Evolutionary conservation across 345 rosid genomes (phyloP), one percentile per base, ranked within the genome.

Genomic region (Hypericum androsaemum): DNA sequence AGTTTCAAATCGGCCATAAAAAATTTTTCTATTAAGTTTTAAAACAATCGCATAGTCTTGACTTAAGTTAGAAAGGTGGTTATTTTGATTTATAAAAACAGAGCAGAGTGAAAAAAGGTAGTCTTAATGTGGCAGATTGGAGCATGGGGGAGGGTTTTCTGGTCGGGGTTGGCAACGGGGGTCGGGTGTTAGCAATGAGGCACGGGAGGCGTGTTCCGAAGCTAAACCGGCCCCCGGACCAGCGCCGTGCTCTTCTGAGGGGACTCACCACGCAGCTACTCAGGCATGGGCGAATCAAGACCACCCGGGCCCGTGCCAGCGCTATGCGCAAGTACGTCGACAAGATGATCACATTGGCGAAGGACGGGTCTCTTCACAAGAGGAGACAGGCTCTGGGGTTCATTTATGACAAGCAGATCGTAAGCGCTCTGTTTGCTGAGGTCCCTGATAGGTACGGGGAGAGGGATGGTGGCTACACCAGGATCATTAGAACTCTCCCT

Each of bases 221-320:
- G 79, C 87, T 89, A 22, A 89, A 84, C 47, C 73, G 97, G 55
- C 97, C 97, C 10, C 95, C 95, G 0, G 97, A 83, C 69, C 97
- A 89, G 67, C 75, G 95, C 0, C 69, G 76, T 46, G 97, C 95
- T 6, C 81, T 90, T 5, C 72, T 90, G 5, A 79, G 96, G 37
- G 95, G 96, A 35, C 95, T 90, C 41, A 90, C 96, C 6, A 87
- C 95, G 39, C 96, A 90, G 77, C 94, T 90, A 5, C 83, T 87
- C 39, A 87, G 87, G 32, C 74, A 90, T 3, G 98, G 98, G 0
- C 67, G 98, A 43, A 87, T 87, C 69, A 86, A 90, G 63, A 87
- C 98, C 17, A 90, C 98, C 0, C 53, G 92, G 58, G 85, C 98
- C 1, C 67, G 96, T 39, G 96, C 98, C 0, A 90, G 98, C 10